Base-by-base conservation (phyloP, 352 stramenopile genomes). In the Phytophthora multivora region DNA sequence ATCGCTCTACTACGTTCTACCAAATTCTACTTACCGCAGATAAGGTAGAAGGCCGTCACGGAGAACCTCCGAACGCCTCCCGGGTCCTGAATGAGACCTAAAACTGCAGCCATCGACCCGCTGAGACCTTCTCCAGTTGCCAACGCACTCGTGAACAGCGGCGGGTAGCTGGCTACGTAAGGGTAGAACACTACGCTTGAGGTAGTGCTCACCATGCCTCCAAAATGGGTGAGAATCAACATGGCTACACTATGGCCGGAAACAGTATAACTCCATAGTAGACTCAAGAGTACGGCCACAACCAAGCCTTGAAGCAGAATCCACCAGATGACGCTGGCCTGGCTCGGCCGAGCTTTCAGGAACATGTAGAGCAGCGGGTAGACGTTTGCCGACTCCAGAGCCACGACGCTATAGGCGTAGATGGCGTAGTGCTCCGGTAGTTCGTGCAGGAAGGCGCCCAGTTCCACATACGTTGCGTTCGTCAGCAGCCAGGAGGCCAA, bases 141-240 rank as follows among this genome's bases (percentile, higher is more conserved):
- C 47, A 90, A 36, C 0, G 74, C 80, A 40, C 71, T 91, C 46
- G 82, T 91, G 59, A 79, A 91, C 26, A 90, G 42, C 6, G 80
- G 70, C 9, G 80, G 76, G 52, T 85, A 91, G 18, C 55, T 81
- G 2, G 80, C 69, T 47, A 91, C 82, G 61, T 79, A 91, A 49
- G 82, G 80, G 43, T 91, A 91, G 43, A 90, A 88, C 5, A 89
- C 80, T 23, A 91, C 76, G 31, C 71, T 91, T 9, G 82, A 89
- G 18, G 80, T 89, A 18, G 82, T 80, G 55, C 82, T 91, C 38
- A 91, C 80, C 51, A 88, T 73, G 2, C 82, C 82, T 8, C 80
- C 82, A 3, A 89, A 63, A 51, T 90, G 82, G 3, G 82, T 88
- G 13, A 91, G 61, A 11, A 82, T 6, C 31, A 89, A 58, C 75